phyloP scores from a whole-genome alignment of 192 early-diverging fungal species.

The Podila minutissima region DNA sequence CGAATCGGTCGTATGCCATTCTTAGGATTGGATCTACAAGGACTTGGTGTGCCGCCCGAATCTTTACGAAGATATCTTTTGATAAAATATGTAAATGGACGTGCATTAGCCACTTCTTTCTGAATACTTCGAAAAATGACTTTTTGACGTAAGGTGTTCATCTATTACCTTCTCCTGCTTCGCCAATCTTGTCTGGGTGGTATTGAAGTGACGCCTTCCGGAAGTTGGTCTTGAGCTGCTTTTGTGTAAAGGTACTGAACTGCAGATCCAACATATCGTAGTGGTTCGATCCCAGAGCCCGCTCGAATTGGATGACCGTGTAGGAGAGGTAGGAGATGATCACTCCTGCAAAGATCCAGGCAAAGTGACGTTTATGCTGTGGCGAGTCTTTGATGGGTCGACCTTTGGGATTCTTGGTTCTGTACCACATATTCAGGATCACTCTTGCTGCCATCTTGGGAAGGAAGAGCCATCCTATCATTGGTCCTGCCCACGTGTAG shows the following conservation, averaged over 20 bases:
- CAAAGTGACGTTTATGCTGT: not conserved
- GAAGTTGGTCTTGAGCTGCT: conserved; percentile 19
- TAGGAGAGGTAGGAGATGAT: conserved; percentile 1
- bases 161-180: conserved; percentile 19
- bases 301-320: not conserved
- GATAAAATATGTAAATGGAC: no score
- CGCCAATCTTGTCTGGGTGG: conserved; percentile 27
- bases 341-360: not conserved
- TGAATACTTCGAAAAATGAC: not conserved
- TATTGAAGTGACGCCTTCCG: conserved; percentile 15
- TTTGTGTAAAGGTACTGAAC: conserved; percentile 10
- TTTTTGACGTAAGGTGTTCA: not conserved
- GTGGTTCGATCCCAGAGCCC: not conserved
- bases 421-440: not conserved
- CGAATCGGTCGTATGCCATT: conserved; percentile 16
- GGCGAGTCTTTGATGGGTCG: not conserved
- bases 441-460: not conserved
- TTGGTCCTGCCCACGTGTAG: not conserved
- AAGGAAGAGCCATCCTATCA: not conserved
- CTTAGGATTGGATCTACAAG: conserved; percentile 10
- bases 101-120: no score
- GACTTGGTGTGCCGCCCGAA: conserved; percentile 14
- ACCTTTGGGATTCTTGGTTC: not conserved
- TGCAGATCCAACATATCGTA: conserved; percentile 8
- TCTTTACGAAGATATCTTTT: conserved; percentile 15